These are phyloP conservation scores for Trichomonas vaginalis DNA, from an alignment of 208 protist genomes.

Conservation along the genomic window DNA sequence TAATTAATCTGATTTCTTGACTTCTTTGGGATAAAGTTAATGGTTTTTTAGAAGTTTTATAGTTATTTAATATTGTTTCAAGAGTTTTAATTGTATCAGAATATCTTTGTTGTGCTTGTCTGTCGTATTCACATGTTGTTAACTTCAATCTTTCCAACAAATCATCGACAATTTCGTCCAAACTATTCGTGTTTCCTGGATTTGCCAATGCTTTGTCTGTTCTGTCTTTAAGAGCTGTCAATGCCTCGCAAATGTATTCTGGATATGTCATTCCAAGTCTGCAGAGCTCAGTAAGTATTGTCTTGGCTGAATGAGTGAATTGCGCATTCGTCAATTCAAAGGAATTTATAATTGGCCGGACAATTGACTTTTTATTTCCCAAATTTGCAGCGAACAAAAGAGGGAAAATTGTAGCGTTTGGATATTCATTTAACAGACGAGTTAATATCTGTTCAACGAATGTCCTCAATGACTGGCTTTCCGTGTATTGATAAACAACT, in stretches of 20 bases:
- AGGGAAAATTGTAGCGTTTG: not conserved
- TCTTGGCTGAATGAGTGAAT: not conserved
- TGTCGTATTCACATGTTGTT: not conserved
- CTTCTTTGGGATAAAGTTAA: not conserved
- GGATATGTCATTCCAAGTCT: not conserved
- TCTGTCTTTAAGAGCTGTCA: not conserved
- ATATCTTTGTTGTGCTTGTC: not conserved
- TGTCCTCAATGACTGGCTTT: not conserved
- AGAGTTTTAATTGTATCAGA: not conserved
- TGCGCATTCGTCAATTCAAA: not conserved
- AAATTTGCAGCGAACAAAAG: not conserved
- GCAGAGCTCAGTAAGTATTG: not conserved
- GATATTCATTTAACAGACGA: not conserved
- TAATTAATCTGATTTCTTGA: not conserved
- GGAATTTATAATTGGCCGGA: not conserved
- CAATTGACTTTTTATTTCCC: not conserved
- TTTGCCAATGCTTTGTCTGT: not conserved
- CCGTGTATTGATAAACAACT: not conserved
- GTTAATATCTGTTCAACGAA: not conserved
- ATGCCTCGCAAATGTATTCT: not conserved
- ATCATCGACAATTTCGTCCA: not conserved
- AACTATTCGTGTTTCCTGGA: not conserved
- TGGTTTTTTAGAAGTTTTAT: not conserved
- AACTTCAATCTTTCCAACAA: not conserved
- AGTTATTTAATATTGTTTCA: not conserved